Evolutionary conservation across 768 basidiomycete species (phyloP).

Genomic region (Amyloporia xantha): DNA sequence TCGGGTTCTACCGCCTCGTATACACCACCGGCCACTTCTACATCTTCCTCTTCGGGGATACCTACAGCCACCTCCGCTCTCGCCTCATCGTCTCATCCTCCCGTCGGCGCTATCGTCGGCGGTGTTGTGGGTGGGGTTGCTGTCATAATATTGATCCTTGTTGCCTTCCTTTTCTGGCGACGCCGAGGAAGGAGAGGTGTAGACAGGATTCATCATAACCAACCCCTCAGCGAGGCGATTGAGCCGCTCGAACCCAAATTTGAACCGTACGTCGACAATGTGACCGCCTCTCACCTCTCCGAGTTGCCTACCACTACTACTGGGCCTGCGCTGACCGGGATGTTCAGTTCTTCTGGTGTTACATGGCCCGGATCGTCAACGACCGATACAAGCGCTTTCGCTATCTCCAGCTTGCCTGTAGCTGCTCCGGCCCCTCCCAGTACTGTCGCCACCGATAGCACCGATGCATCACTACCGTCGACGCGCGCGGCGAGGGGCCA

Average conservation of each 20-base stretch:
- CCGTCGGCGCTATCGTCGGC: background rate
- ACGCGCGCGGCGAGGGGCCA: background rate
- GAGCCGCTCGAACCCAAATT: background rate
- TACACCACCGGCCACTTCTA: background rate
- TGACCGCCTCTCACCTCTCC: background rate
- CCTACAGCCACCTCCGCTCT: background rate
- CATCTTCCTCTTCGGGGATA: background rate
- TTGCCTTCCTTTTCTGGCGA: background rate
- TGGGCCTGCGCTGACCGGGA: background rate
- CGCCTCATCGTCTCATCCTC: background rate
- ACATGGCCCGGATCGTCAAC: background rate
- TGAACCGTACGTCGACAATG: background rate
- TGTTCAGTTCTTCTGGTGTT: background rate
- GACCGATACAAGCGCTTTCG: background rate
- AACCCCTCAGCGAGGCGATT: background rate
- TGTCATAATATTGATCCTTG: background rate
- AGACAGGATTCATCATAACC: background rate
- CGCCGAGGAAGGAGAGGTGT: background rate
- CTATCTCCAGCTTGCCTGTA: background rate
- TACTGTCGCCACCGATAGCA: background rate
- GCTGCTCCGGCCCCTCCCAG: background rate
- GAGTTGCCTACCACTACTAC: background rate
- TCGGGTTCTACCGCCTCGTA: background rate
- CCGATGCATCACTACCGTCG: background rate
- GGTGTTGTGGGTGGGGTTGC: conserved; percentile 1